Conservation (phyloP, 306 rosid genomes). For the Citrullus mucosospermus region DNA sequence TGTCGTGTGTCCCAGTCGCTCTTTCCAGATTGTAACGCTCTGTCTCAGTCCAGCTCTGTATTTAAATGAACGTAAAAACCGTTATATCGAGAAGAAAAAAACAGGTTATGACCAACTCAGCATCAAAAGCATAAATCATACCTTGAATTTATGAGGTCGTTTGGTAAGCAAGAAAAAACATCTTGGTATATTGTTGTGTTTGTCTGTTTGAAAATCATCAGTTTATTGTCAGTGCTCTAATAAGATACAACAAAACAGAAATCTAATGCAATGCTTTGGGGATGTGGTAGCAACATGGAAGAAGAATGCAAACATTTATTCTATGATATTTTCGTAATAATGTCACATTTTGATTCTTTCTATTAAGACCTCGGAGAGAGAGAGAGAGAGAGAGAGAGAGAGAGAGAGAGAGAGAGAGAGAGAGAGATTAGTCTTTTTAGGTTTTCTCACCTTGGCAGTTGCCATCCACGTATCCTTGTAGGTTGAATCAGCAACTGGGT, state of each 20-base stretch:
- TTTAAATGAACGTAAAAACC: neutral
- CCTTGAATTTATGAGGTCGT: slow-evolving; percentile 83
- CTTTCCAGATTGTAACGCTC: slow-evolving; percentile 52
- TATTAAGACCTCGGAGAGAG: no score
- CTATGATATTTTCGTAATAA: no score
- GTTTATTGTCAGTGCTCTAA: neutral
- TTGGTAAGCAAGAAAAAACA: slow-evolving; percentile 82
- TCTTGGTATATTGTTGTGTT: slow-evolving; percentile 82
- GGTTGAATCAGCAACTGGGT: slow-evolving; percentile 73
- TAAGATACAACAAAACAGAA: neutral
- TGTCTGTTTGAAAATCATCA: slow-evolving; percentile 33
- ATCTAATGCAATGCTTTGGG: neutral
- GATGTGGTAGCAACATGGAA: neutral
- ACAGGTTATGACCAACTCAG: neutral
- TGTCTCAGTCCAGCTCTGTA: slow-evolving; percentile 78
- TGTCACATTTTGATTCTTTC: neutral
- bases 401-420: no score
- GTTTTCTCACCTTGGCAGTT: slow-evolving; percentile 70
- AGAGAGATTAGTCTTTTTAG: neutral
- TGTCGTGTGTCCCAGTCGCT: slow-evolving; percentile 63
- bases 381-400: no score
- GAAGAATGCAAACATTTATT: neutral
- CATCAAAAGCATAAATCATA: slow-evolving; percentile 1
- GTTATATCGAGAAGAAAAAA: slow-evolving; percentile 13
- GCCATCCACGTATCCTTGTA: slow-evolving; percentile 92